Conservation (phyloP, 345 rosid genomes). For the Populus simonii region DNA sequence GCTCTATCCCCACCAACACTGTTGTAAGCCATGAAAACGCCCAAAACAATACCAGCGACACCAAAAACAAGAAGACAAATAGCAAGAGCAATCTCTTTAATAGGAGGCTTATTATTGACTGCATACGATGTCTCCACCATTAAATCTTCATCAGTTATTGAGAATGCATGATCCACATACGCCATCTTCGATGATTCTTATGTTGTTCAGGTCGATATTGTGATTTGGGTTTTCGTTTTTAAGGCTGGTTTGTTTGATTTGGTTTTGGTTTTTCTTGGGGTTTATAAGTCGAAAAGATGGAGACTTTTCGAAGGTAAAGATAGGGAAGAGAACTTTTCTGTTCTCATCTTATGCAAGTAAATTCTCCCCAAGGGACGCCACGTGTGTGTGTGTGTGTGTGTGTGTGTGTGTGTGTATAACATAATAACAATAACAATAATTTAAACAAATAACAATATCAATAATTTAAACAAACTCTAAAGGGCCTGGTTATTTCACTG, state of each 20-base stretch:
- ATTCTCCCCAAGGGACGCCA: no score
- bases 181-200: slow-evolving; percentile 46
- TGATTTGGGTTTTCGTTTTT: background rate
- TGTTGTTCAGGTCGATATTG: background rate
- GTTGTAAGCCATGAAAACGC: slow-evolving; percentile 68
- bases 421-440: no score
- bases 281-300: background rate
- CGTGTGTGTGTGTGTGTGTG: no score
- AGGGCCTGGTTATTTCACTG: no score
- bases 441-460: no score
- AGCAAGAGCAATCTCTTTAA: slow-evolving; percentile 92
- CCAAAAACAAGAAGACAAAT: slow-evolving; percentile 86
- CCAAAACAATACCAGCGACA: slow-evolving; percentile 62
- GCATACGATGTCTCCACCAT: slow-evolving; percentile 67
- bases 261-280: background rate
- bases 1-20: slow-evolving; percentile 85
- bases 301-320: background rate
- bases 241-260: background rate
- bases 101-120: slow-evolving; percentile 75
- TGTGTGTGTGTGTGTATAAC: no score
- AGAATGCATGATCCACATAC: slow-evolving; percentile 95
- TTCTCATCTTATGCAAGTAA: no score
- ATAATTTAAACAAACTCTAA: no score
- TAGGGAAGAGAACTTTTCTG: background rate
- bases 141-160: slow-evolving; percentile 86